Conservation (phyloP, 805 yeast species). For the Kodamaea hsintzibuensis region DNA sequence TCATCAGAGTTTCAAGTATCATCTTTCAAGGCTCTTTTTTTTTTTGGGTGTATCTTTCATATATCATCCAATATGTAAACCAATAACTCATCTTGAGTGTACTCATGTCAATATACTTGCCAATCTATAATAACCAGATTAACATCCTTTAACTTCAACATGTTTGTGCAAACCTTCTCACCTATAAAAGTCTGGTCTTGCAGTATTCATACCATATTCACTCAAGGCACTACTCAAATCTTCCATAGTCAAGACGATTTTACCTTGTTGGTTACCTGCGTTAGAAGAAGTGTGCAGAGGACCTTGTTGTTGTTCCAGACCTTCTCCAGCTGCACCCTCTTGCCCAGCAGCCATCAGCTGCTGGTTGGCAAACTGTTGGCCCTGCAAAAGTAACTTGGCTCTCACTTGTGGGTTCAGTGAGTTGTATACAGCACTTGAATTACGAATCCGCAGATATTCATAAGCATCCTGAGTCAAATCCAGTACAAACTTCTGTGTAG, state of each 20-base stretch:
- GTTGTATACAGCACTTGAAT: constrained; percentile 82
- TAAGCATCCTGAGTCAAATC: constrained; percentile 97
- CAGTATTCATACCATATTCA: constrained; percentile 88
- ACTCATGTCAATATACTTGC: neutral
- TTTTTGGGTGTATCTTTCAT: no score
- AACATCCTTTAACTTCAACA: neutral
- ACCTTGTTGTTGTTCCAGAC: constrained; percentile 35
- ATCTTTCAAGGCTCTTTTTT: neutral
- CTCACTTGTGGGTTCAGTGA: constrained; percentile 84
- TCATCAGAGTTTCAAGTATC: neutral
- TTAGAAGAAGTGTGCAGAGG: constrained; percentile 36
- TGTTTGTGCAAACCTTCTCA: constrained; percentile 33
- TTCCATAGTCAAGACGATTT: constrained; percentile 87
- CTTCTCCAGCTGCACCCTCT: constrained; percentile 18
- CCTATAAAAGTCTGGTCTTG: constrained; percentile 92
- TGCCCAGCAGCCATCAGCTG: constrained; percentile 26
- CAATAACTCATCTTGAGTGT: neutral
- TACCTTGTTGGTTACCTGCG: constrained; percentile 61
- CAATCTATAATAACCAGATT: neutral
- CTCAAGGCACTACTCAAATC: constrained; percentile 89
- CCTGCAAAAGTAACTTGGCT: constrained; percentile 73
- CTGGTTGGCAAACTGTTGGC: constrained; percentile 52
- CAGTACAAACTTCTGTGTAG: constrained; percentile 92
- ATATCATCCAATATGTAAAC: neutral
- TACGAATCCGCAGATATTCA: constrained; percentile 90